Conservation (phyloP, 305 asterid genomes). For the Coffea humblotiana region DNA sequence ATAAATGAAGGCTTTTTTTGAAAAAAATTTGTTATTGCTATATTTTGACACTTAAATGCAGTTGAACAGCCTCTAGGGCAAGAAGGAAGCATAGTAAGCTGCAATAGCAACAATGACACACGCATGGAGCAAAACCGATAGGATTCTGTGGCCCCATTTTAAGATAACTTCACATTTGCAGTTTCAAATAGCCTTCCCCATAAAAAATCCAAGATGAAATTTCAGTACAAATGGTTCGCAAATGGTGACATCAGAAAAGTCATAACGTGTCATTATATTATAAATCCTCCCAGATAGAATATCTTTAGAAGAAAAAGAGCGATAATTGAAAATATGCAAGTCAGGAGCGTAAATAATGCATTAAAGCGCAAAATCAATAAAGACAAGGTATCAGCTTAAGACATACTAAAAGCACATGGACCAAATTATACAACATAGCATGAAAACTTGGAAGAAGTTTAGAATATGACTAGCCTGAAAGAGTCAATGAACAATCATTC, state of each 20-base stretch:
- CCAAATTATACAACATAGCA: neutral
- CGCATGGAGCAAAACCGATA: neutral
- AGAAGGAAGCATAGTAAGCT: neutral
- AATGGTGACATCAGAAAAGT: neutral
- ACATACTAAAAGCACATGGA: neutral
- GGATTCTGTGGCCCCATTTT: neutral
- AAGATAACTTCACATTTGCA: neutral
- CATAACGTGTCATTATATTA: neutral
- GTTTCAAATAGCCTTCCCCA: neutral
- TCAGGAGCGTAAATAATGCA: neutral
- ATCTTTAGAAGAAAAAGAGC: neutral
- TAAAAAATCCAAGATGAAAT: neutral
- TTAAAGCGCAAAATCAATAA: neutral
- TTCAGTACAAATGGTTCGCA: too few species aligned
- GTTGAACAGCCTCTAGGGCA: neutral
- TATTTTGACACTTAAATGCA: neutral
- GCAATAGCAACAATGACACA: too few species aligned
- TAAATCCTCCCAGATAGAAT: neutral
- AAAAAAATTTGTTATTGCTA: neutral
- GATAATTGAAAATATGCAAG: neutral
- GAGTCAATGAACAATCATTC: constrained; percentile 82
- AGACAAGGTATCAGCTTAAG: neutral
- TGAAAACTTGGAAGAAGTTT: neutral
- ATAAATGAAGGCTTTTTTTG: neutral
- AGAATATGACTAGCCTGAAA: constrained; percentile 62